These are phyloP conservation scores for Euclidium syriacum DNA, from an alignment of 345 rosid species.

Conservation along the genomic window DNA sequence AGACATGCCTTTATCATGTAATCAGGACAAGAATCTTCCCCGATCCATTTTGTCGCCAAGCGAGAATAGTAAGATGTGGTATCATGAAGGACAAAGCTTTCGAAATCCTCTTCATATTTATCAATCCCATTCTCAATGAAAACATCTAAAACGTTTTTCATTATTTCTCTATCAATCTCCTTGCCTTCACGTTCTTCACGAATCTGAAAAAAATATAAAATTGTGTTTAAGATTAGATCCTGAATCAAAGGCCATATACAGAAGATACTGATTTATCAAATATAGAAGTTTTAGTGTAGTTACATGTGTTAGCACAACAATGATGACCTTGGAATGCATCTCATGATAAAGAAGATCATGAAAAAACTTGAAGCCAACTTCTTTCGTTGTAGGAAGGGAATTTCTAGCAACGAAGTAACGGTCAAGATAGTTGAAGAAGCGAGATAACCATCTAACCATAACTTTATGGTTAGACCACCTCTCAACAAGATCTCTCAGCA, in stretches of 20 bases:
- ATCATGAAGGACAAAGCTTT: slow-evolving; percentile 59
- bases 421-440: slow-evolving; percentile 82
- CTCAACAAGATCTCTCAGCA: slow-evolving; percentile 74
- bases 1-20: slow-evolving; percentile 71
- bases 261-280: too few relatives aligned
- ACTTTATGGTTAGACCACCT: slow-evolving; percentile 89
- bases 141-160: slow-evolving; percentile 74
- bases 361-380: slow-evolving; percentile 81
- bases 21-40: slow-evolving; percentile 69
- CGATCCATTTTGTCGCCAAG: slow-evolving; percentile 83
- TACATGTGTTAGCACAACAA: slow-evolving; percentile 67
- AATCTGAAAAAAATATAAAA: slow-evolving; percentile 40
- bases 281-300: too few relatives aligned
- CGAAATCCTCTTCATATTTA: slow-evolving; percentile 72
- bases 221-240: slow-evolving; percentile 1
- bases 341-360: slow-evolving; percentile 55
- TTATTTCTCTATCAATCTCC: slow-evolving; percentile 66
- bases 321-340: slow-evolving; percentile 49
- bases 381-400: slow-evolving; percentile 66
- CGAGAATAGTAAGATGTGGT: slow-evolving; percentile 74
- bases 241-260: background rate
- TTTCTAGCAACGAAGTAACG: slow-evolving; percentile 77
- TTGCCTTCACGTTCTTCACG: slow-evolving; percentile 89
- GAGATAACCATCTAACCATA: slow-evolving; percentile 84
- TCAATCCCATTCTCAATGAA: slow-evolving; percentile 87